Base-by-base conservation (phyloP, 2,329 filamentous ascomycete genomes). In the Coniochaeta sp. region DNA sequence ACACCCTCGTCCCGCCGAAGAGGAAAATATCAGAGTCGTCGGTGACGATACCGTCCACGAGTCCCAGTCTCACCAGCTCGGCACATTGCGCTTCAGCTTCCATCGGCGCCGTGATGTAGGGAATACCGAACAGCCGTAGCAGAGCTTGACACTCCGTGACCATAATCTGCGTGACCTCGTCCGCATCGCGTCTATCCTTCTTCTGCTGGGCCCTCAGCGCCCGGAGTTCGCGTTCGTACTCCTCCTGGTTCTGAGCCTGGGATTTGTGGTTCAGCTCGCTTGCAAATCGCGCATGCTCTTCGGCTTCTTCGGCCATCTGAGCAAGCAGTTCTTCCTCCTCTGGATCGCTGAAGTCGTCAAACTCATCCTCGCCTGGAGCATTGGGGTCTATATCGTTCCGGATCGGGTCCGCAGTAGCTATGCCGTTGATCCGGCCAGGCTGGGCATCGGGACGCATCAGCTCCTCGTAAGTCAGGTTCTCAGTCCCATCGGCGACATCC, bases 71-170 rank as follows among this genome's bases (percentile, higher is more conserved):
- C 0, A 99, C 93, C 4, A 99, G 84, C 74, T 96, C 90, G 0
- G 95, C 95, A 69, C 95, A 99, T 72, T 99, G 95, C 0, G 95
- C 95, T 79, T 99, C 95, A 0, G 95, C 95, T 81, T 99, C 95
- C 95, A 98, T 98, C 0, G 96, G 96, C 0, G 95, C 95, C 0
- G 93, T 99, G 66, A 99, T 89, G 70, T 99, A 99, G 0, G 95
- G 95, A 12, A 99, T 85, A 0, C 95, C 95, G 72, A 99, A 99
- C 9, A 97, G 83, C 5, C 87, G 84, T 22, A 99, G 84, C 0
- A 99, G 82, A 54, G 95, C 89, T 71, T 99, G 95, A 64, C 95
- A 98, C 74, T 99, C 96, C 0, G 88, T 86, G 44, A 98, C 87
- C 95, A 99, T 99, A 65, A 93, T 89, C 65, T 96, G 90, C 0